phyloP scores from a whole-genome alignment of 1,139 yeast genomes.

The Blastobotrys ciferrii region DNA sequence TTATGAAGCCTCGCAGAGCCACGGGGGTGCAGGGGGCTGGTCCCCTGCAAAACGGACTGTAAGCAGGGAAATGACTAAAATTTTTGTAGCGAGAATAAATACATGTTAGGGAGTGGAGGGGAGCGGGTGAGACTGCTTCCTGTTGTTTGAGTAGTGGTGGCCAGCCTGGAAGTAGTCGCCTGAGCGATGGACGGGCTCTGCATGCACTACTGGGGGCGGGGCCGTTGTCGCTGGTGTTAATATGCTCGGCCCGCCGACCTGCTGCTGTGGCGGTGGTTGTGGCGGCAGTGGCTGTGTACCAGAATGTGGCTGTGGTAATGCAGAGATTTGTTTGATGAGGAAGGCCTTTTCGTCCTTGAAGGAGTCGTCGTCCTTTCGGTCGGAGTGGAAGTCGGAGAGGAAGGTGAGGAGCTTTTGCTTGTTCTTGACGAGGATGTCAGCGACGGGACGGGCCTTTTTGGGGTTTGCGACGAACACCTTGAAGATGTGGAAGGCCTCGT shows the following conservation, averaged over 20 bases:
- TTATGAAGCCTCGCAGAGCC: no score
- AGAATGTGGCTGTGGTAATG: constrained; percentile 39
- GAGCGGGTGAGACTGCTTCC: constrained; percentile 3
- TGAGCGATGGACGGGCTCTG: constrained; percentile 23
- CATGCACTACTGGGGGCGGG: constrained; percentile 27
- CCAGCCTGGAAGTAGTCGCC: constrained; percentile 11
- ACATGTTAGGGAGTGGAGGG: constrained; percentile 10
- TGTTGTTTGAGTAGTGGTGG: constrained; percentile 1
- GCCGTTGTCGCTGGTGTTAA: constrained; percentile 20
- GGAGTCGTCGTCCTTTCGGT: constrained; percentile 58
- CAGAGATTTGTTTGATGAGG: constrained; percentile 69
- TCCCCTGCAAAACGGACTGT: no score
- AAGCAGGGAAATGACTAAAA: no score
- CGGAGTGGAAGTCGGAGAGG: constrained; percentile 60
- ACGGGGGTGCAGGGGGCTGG: no score
- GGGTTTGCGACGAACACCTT: constrained; percentile 94
- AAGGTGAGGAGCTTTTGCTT: constrained; percentile 71
- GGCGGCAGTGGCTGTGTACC: constrained; percentile 1
- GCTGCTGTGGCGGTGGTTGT: constrained; percentile 7
- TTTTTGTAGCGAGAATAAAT: constrained; percentile 9
- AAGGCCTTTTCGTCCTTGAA: constrained; percentile 80
- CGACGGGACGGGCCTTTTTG: constrained; percentile 72
- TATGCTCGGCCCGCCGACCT: constrained; percentile 19
- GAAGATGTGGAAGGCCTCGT: constrained; percentile 90
- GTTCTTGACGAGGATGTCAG: constrained; percentile 80